Evolutionary conservation across 768 basidiomycete genomes (phyloP).

Genomic region (Kwoniella dejecticola): DNA sequence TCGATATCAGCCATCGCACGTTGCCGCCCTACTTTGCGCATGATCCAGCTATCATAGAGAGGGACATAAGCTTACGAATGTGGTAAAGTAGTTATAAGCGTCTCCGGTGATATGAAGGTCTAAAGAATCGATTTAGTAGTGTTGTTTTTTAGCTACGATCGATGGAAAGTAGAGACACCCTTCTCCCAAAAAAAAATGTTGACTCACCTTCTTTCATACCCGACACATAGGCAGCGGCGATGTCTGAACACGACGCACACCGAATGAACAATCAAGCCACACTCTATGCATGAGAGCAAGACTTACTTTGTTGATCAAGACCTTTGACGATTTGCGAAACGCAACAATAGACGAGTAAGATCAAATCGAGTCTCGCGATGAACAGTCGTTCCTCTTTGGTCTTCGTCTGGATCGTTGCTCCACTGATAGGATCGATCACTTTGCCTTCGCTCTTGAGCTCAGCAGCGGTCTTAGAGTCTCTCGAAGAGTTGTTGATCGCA

Average conservation of each 20-base stretch:
- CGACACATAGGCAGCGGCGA: conserved; percentile 36
- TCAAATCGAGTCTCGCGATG: conserved; percentile 32
- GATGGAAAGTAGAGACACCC: too few species aligned
- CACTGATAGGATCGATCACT: conserved; percentile 33
- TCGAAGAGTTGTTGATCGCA: too few species aligned
- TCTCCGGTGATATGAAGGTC: too few species aligned
- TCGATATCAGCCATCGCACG: too few species aligned
- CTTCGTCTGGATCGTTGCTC: conserved; percentile 34
- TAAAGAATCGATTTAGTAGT: not conserved
- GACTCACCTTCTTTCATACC: conserved; percentile 48
- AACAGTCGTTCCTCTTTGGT: conserved; percentile 30
- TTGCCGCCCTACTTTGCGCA: too few species aligned
- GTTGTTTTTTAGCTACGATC: too few species aligned
- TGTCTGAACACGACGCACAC: conserved; percentile 1
- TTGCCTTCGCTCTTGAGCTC: too few species aligned
- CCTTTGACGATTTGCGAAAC: conserved; percentile 43
- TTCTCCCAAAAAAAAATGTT: not conserved
- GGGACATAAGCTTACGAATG: too few species aligned
- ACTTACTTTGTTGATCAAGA: conserved; percentile 29
- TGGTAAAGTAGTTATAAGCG: conserved; percentile 50
- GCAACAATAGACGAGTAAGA: conserved; percentile 39
- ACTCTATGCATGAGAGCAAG: too few species aligned
- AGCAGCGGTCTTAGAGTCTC: too few species aligned
- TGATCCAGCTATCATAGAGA: too few species aligned
- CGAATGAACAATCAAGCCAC: too few species aligned